Percentiles rank a stretch among this genome's conserved stretches.
Evolutionary conservation across 179 eudicot species (phyloP).

Genomic region (Pouteria campechiana): DNA sequence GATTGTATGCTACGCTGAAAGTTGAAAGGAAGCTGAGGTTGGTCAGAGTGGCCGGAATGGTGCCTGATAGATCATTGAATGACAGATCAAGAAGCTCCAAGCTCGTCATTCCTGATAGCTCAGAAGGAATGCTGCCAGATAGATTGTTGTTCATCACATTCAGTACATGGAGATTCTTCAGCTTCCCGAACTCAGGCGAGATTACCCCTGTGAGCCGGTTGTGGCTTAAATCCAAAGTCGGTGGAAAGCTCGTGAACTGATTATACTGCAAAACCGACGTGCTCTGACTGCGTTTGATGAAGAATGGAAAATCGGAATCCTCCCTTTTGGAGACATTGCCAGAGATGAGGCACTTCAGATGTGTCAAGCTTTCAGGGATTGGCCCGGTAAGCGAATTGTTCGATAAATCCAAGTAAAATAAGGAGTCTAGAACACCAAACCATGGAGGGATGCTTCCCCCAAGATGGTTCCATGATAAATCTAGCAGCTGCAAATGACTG

Average conservation of each 20-base stretch:
- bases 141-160: conserved; percentile 24
- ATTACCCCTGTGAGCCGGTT: conserved; percentile 23
- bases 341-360: conserved; percentile 11
- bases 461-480: conserved; percentile 27
- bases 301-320: conserved; percentile 21
- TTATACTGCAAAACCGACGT: conserved; percentile 15
- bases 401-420: conserved; percentile 33
- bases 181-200: conserved; percentile 31
- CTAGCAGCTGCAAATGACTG: conserved; percentile 22
- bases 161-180: conserved; percentile 21
- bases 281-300: conserved; percentile 13
- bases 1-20: conserved; percentile 34
- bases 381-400: conserved; percentile 27
- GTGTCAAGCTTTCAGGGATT: conserved; percentile 22
- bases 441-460: conserved; percentile 23
- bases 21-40: conserved; percentile 22
- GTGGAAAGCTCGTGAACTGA: conserved; percentile 24
- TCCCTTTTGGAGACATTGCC: conserved; percentile 13
- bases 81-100: conserved; percentile 29
- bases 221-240: conserved; percentile 16
- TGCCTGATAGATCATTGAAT: conserved; percentile 23
- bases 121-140: conserved; percentile 23
- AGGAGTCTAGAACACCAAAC: conserved; percentile 14
- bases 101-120: conserved; percentile 22
- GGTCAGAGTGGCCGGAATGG: conserved; percentile 25